These are phyloP conservation scores for Pythium brachiatum DNA, from an alignment of 352 stramenopile genomes.

Conservation along the genomic window DNA sequence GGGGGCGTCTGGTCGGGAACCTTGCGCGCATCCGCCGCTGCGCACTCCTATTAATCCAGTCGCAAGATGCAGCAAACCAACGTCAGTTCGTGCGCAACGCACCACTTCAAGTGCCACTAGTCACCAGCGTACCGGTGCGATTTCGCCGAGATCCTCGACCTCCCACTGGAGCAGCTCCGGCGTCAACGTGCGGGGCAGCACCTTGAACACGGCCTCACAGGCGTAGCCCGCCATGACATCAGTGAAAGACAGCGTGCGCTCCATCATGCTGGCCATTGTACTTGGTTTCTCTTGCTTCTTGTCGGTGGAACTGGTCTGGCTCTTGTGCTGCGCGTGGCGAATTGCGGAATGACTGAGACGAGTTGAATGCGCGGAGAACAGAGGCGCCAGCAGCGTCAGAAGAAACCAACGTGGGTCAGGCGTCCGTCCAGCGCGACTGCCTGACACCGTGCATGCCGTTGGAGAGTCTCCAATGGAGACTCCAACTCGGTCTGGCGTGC, in stretches of 20 bases:
- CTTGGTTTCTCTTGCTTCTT: background rate
- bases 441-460: no score
- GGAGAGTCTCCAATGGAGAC: no score
- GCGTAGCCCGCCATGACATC: conserved; percentile 3
- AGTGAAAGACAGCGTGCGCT: conserved; percentile 3
- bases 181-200: conserved; percentile 2
- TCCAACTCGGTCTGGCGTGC: no score
- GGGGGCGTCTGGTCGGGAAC: background rate
- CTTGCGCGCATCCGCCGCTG: conserved; percentile 6
- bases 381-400: no score
- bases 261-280: background rate
- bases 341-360: background rate
- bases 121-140: conserved; percentile 7
- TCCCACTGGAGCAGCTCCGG: conserved; percentile 13
- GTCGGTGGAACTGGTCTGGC: no score
- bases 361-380: background rate
- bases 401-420: no score
- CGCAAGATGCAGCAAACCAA: no score
- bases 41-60: conserved; percentile 16
- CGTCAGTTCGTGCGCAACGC: no score
- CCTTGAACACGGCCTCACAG: conserved; percentile 4
- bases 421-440: no score
- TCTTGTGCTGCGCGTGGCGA: background rate
- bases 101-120: no score
- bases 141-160: conserved; percentile 13